Evolutionary conservation across 2,329 filamentous ascomycete genomes (phyloP), one percentile per base, ranked within the genome.

Genomic region (Sclerotinia borealis): DNA sequence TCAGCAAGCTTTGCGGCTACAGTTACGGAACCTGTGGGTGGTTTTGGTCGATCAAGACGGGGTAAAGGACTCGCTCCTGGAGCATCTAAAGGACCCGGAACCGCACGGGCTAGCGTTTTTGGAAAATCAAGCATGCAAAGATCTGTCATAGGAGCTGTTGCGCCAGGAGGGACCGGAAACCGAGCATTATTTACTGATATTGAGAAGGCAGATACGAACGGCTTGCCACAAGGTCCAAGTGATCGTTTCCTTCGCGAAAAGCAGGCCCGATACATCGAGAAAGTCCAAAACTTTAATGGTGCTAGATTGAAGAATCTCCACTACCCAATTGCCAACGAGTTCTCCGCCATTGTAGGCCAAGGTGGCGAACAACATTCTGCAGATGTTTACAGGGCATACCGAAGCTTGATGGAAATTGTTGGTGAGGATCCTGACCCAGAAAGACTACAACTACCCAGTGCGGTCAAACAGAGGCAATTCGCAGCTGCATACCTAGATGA

Each of bases 71-170:
- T 75, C 37, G 71, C 75, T 59, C 71, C 76, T 31, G 77, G 69
- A 37, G 70, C 66, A 41, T 72, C 71, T 17, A 69, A 70, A 65
- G 67, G 66, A 19, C 47, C 60, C 61, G 66, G 64, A 45, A 64
- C 68, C 36, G 71, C 75, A 59, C 75, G 75, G 64, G 79, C 80
- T 67, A 87, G 86, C 72, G 78, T 85, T 22, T 90, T 88, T 74
- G 87, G 87, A 39, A 81, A 85, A 65, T 91, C 91, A 15, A 85
- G 81, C 59, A 80, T 96, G 71, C 87, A 90, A 64, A 90, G 88
- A 70, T 96, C 93, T 11, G 89, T 97, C 61, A 95, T 98, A 74
- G 93, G 93, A 52, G 86, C 87, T 31, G 87, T 92, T 15, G 88
- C 84, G 70, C 83, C 84, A 66, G 85, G 89, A 64, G 86, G 88